Evolutionary conservation across 768 basidiomycete species (phyloP), one percentile per base, ranked within the genome.

Genomic region (Phylloporus rhodoxanthus): DNA sequence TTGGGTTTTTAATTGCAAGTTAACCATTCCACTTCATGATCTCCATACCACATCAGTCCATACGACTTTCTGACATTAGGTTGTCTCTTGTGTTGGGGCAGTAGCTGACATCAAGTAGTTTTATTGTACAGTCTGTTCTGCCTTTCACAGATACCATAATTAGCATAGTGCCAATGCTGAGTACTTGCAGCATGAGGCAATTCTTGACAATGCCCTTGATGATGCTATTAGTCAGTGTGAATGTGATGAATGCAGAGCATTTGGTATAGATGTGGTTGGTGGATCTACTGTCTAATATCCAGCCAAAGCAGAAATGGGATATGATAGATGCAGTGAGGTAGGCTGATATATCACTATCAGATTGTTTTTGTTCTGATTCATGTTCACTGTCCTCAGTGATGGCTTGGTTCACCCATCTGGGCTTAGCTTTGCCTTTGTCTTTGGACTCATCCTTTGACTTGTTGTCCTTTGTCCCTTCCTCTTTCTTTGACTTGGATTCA

Each of bases 141-240:
- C 30, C 46, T 1, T 37, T 30, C 1, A 52, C 38, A 1, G 46
- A 51, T 9, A 55, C 38, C 1, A n/a, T 42, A 0, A 48, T 17
- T 0, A 48, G 32, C 3, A 55, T 25, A 0, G 32, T 48, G 17
- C 54, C 47, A 19, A 23, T 19, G 1, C 46, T 32, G 1, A 45
- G 47, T 0, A 55, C 47, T 25, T 48, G 5, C 0, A 55, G 36
- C n/a, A 44, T 30, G 0, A 42, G 50, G 1, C 54, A 46, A 11
- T 55, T 19, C 14, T 51, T 55, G 13, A 52, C n/a, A 4, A 55
- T 48, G 19, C 46, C 40, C 19, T 51, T 51, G 28, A 55, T 52
- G 2, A n/a, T 30, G 15, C 37, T 41, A 2, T 41, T 25, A 3
- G 33, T 23, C 2, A 15, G 43, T 0, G 26, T 45, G 38, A 55